Evolutionary conservation across 176 grass and related monocot species (phyloP), one percentile per base, ranked within the genome.

Genomic region (Bothriochloa decipiens): DNA sequence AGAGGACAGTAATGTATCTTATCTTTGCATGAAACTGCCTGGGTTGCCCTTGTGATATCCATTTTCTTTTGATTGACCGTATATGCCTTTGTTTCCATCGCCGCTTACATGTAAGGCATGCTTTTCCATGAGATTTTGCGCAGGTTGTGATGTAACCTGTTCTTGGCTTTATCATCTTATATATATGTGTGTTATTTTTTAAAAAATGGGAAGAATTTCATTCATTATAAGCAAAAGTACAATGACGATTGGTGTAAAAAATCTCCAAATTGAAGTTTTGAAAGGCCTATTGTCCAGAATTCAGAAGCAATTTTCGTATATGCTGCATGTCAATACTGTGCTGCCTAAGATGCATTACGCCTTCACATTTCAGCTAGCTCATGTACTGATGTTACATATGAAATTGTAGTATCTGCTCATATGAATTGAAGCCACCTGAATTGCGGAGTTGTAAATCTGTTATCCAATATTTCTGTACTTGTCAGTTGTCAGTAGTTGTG

Each of bases 1-100:
- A 28, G 35, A 80, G 69, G 61, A 72, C 17, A 37, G 64, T 62
- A 77, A 57, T 77, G 79, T 65, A 33, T 42, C 45, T 33, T 57
- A 58, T 65, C 65, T 5, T 52, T 66, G 46, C 40, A 78, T 61
- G 67, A 16, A 73, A 80, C 41, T 50, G 22, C 15, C 16, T 6
- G 70, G n/a, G 37, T 7, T 58, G 47, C 22, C 14, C 22, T n/a
- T 62, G n/a, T 9, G 9, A 61, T 61, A 8, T 11, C n/a, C 3
- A 25, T 61, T 61, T 60, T 60, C 8, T 61, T 11, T 61, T 25
- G 9, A 61, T 61, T 61, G 57, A 9, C 57, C 9, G 22, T 61
- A 9, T 11, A 25, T 23, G 57, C 57, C 57, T 60, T 60, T 23
- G 20, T 61, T 61, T 61, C n/a, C 0, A 0, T 53, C 17, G 49